Evolutionary conservation across 2,329 filamentous ascomycete genomes (phyloP), one percentile per base, ranked within the genome.

Genomic region (Cadophora malorum): DNA sequence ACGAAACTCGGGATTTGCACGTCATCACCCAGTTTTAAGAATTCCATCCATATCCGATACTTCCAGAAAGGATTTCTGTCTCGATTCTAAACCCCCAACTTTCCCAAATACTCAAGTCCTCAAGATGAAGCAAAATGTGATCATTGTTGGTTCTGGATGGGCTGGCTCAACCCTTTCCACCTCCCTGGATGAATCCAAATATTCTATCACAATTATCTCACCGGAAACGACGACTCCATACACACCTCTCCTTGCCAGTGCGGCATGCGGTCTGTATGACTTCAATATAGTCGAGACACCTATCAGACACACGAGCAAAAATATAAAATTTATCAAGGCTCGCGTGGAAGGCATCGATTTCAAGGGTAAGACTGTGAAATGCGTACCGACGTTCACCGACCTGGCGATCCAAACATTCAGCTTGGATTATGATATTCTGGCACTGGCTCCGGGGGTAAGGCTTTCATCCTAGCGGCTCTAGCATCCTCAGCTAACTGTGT

Each of bases 171-270:
- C 41, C 12, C 21, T 67, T 4, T 60, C 59, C 7, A 47, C 41
- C 23, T 67, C 41, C 12, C 70, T 81, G 3, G 74, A 77, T 49
- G 69, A 78, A 23, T 73, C 74, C 4, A 78, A 78, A 61, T 82
- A 81, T 70, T 74, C 78, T 50, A 73, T 83, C 41, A 79, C 77
- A 1, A 73, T 82, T 47, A 79, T 83, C 19, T 82, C 81, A 0
- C 81, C 81, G 0, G 69, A 78, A 7, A 74, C 78, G 19, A 83
- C 80, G 3, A 78, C 79, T 21, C 79, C 80, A 60, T 82, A 82
- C 67, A 83, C 81, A 0, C 81, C 81, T 5, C 75, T 83, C 1
- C 78, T 83, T 2, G 61, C 61, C 7, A 50, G 41, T 9, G 61
- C 61, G n/a, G 61, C 61, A 21, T 63, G 61, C 28, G 61, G 61